Base-by-base conservation (phyloP, 768 basidiomycete genomes). In the Leccinum fibrillosum region DNA sequence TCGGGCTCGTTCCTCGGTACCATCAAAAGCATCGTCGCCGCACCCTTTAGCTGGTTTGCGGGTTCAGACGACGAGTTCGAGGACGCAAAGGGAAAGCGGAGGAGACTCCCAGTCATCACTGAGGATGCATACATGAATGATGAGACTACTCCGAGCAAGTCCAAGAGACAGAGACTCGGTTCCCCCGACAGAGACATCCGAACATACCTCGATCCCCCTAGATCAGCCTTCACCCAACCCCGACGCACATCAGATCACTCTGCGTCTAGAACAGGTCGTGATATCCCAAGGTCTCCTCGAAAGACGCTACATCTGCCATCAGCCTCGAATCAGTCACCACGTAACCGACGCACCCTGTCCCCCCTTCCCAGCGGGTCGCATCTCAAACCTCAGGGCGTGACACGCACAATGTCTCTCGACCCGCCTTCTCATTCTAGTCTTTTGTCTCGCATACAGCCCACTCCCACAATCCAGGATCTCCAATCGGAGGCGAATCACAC, bases 321-420 rank as follows among this genome's bases (percentile, higher is more conserved):
- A 45, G 59, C 67, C 35, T 64, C 70, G 48, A 69, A 69, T 71
- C 66, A 69, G 54, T 64, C 71, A 60, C 61, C 72, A 23, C 68
- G 69, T 48, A 70, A 65, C 70, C 76, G 77, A 55, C 76, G 75
- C 30, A 78, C 82, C 6, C 59, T 74, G 17, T 81, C 82, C 48
- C 82, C 82, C 23, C 55, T 65, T 61, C 72, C 72, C 23, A 74
- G 64, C 37, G 57, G 60, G 51, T 64, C 72, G 1, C 61, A 64
- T 44, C 69, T 76, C 60, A 77, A 76, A 45, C 71, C 71, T 32
- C 71, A 73, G 34, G 64, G 60, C 30, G 45, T 77, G 49, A 72
- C 76, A 49, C 84, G 88, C 52, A 89, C 86, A 28, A 87, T 88
- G 84, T 88, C 88, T 48, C 83, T 88, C 68, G 89, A 90, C 71